Evolutionary conservation across 805 yeast species (phyloP).

Genomic region (Starmerella powellii): DNA sequence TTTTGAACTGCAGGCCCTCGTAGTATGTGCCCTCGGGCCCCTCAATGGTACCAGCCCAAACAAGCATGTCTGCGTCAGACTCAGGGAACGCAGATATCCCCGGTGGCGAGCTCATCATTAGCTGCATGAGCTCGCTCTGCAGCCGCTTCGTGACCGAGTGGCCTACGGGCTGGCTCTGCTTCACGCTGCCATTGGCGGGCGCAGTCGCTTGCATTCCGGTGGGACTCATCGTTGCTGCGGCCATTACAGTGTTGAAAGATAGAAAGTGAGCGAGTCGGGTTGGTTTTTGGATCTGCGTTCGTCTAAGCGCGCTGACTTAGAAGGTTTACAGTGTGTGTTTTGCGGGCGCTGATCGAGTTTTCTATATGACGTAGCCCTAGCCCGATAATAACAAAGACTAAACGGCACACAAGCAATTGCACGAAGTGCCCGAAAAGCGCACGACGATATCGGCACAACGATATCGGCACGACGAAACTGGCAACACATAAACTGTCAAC

Average conservation of each 20-base stretch:
- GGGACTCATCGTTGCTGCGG: conserved; percentile 7
- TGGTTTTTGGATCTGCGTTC: too few species aligned
- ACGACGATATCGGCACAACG: too few species aligned
- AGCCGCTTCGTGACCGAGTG: conserved; percentile 41
- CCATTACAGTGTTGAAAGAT: neutral
- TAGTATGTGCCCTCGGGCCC: conserved; percentile 50
- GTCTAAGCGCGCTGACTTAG: too few species aligned
- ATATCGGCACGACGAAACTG: too few species aligned
- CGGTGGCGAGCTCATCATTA: conserved; percentile 40
- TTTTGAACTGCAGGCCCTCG: conserved; percentile 41
- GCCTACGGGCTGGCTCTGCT: conserved; percentile 28
- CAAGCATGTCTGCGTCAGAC: conserved; percentile 39
- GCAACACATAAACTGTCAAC: too few species aligned
- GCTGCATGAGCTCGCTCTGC: conserved; percentile 41
- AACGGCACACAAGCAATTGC: neutral
- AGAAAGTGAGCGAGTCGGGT: too few species aligned
- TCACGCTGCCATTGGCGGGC: neutral
- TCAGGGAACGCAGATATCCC: conserved; percentile 47
- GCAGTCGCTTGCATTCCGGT: neutral
- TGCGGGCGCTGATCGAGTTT: neutral
- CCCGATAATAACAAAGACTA: conserved; percentile 2
- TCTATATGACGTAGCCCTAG: neutral
- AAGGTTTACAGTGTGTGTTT: neutral
- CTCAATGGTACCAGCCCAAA: conserved; percentile 47
- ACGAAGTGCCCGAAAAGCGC: too few species aligned